Conservation (phyloP, 2,329 filamentous ascomycete genomes). For the Colletotrichum karsti region DNA sequence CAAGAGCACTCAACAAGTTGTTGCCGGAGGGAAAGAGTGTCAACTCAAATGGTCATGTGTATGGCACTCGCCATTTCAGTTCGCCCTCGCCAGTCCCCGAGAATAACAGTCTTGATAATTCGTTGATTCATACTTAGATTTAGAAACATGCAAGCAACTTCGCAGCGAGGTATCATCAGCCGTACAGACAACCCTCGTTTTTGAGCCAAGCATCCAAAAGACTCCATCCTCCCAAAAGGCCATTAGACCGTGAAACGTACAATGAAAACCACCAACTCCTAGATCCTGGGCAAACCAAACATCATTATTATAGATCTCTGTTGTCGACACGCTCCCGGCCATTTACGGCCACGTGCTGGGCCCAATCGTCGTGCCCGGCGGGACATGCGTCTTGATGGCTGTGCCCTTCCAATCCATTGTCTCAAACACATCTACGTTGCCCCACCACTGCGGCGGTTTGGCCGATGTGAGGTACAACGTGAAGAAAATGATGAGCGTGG, state of each 20-base stretch:
- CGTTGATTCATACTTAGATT: slow-evolving; percentile 14
- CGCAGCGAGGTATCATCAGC: slow-evolving; percentile 24
- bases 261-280: slow-evolving; percentile 20
- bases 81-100: not conserved
- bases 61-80: no score
- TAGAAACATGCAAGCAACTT: slow-evolving; percentile 7
- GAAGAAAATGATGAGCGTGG: slow-evolving; percentile 76
- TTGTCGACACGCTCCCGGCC: not conserved
- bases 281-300: not conserved
- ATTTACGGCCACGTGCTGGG: slow-evolving; percentile 55
- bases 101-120: not conserved
- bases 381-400: slow-evolving; percentile 53
- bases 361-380: slow-evolving; percentile 59
- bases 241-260: slow-evolving; percentile 1
- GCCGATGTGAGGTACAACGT: slow-evolving; percentile 68
- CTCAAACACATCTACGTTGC: slow-evolving; percentile 57
- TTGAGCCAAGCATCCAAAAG: slow-evolving; percentile 10
- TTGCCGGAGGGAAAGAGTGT: no score
- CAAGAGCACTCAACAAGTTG: no score
- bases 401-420: slow-evolving; percentile 55
- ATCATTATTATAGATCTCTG: slow-evolving; percentile 9
- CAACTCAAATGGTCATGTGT: no score
- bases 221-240: slow-evolving; percentile 5
- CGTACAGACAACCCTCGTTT: slow-evolving; percentile 13
- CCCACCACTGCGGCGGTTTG: slow-evolving; percentile 68